These are phyloP conservation scores for Botrytis byssoidea DNA, from an alignment of 2,329 filamentous ascomycete genomes.

Conservation along the genomic window DNA sequence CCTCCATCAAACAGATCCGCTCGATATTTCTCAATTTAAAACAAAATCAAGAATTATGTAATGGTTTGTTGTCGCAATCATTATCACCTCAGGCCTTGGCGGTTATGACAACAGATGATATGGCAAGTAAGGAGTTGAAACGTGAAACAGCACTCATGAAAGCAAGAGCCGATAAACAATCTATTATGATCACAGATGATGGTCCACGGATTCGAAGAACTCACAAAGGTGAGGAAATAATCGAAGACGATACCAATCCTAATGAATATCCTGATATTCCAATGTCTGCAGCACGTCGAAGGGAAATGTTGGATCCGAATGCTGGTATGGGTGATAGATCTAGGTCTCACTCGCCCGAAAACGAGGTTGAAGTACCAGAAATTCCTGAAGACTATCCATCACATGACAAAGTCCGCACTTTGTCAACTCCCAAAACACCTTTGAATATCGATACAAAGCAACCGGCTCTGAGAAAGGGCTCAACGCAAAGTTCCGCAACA, in stretches of 20 bases:
- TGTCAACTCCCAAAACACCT: conserved; percentile 34
- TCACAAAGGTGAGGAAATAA: conserved; percentile 90
- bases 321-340: conserved; percentile 39
- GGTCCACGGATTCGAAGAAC: conserved; percentile 81
- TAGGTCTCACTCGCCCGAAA: conserved; percentile 41
- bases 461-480: conserved; percentile 31
- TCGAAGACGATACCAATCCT: conserved; percentile 67
- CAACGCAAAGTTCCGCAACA: conserved; percentile 25
- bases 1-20: conserved; percentile 65
- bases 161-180: conserved; percentile 76
- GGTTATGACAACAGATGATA: conserved; percentile 85
- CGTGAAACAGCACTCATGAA: conserved; percentile 73
- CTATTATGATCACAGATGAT: conserved; percentile 71
- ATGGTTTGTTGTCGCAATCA: conserved; percentile 69
- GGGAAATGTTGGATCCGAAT: conserved; percentile 42
- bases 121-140: conserved; percentile 89
- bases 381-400: conserved; percentile 36
- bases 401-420: conserved; percentile 32
- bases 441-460: conserved; percentile 37
- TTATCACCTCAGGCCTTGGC: conserved; percentile 75
- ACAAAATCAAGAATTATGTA: conserved; percentile 76
- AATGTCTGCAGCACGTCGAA: conserved; percentile 39
- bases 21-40: conserved; percentile 84
- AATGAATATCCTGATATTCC: conserved; percentile 28
- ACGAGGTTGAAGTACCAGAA: conserved; percentile 37